Base-by-base conservation (phyloP, 2,329 filamentous ascomycete species). In the Trichophyton schoenleinii region DNA sequence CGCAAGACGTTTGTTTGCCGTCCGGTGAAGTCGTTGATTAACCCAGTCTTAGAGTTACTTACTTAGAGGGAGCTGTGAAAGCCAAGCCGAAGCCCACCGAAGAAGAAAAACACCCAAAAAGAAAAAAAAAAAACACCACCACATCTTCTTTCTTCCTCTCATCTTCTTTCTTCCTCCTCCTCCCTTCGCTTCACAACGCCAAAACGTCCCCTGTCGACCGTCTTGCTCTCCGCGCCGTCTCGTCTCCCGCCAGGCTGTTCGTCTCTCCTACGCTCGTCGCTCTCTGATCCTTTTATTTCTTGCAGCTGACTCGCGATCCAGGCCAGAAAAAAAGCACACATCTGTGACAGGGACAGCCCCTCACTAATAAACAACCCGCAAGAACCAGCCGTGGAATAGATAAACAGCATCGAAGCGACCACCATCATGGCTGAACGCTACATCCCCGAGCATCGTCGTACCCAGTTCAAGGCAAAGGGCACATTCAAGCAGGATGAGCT, bases 401-500 rank as follows among this genome's bases (percentile, higher is more conserved):
- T 31, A 38, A 38, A 38, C 34, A 13, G 34, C 34, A 70, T 25
- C 49, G 11, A 34, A 11, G 22, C 49, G 28, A 67, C 65, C 70
- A 68, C 66, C 70, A 86, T 70, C 79, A 99, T 99, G 94, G 88
- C 94, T 77, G 94, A 99, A 77, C 89, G 94, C 73, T 99, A 96
- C 81, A 99, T 99, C 73, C 94, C 94, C 76, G 94, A 99, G 81
- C 94, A 99, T 82, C 91, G 94, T 77, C 91, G 94, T 74, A 96
- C 90, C 68, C 91, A 96, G 81, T 99, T 96, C 87, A 99, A 99
- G 87, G 94, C 94, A 61, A 96, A 96, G 84, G 92, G 89, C 79
- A 90, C 90, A 72, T 97, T 99, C 83, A 96, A 96, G 85, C 92
- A 92, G 70, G 94, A 99, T 76, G 94, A 99, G 81, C 87, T 99